Evolutionary conservation across 495 filamentous ascomycete genomes (phyloP).

Genomic region (Cryomyces minteri): DNA sequence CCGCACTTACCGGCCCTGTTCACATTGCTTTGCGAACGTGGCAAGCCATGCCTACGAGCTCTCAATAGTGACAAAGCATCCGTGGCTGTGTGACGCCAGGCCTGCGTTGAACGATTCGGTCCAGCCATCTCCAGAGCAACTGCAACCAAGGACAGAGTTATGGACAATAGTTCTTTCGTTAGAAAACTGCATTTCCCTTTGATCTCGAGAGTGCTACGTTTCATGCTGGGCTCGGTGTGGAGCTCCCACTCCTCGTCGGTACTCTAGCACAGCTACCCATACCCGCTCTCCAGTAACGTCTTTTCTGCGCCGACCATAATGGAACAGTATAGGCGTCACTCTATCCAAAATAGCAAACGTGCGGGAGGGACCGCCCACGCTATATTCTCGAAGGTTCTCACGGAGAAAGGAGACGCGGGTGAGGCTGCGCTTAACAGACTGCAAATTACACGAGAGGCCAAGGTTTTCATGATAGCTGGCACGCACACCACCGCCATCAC

Average conservation of each 20-base stretch:
- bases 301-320: not conserved
- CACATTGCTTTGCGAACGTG: too few relatives aligned
- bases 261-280: not conserved
- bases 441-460: constrained; percentile 26
- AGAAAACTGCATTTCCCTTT: not conserved
- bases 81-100: too few relatives aligned
- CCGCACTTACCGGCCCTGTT: too few relatives aligned
- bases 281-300: not conserved
- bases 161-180: not conserved
- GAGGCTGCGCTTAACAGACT: constrained; percentile 11
- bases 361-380: not conserved
- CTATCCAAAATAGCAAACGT: not conserved
- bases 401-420: not conserved
- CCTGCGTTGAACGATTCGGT: not conserved
- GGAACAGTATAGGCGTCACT: not conserved
- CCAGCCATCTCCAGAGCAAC: too few relatives aligned
- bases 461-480: constrained; percentile 30
- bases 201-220: not conserved
- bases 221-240: not conserved
- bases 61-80: too few relatives aligned
- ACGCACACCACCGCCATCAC: constrained; percentile 31
- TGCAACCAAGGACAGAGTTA: not conserved
- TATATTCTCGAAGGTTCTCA: not conserved
- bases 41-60: too few relatives aligned
- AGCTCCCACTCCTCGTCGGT: not conserved